These are phyloP conservation scores for Dalbergia cultrata DNA, from an alignment of 306 rosid species.

Conservation along the genomic window DNA sequence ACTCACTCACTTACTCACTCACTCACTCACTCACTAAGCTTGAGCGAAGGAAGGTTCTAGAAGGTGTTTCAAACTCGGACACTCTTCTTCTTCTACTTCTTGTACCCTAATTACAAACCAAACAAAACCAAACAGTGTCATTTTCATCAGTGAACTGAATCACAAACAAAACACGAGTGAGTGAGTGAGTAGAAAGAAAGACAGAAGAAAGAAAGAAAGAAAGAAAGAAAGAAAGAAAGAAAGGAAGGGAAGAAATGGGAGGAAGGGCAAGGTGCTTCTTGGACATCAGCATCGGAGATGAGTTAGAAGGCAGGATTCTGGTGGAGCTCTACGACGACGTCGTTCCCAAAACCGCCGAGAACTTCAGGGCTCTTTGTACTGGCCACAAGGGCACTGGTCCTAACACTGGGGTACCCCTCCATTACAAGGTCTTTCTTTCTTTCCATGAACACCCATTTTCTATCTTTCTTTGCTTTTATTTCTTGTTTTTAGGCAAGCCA, in stretches of 20 bases:
- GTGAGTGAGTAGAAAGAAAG: background rate
- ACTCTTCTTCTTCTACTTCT: background rate
- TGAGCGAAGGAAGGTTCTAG: background rate
- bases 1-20: too few species aligned
- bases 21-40: too few species aligned
- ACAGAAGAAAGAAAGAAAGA: background rate
- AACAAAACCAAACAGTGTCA: background rate
- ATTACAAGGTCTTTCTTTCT: constrained; percentile 64
- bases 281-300: constrained; percentile 72
- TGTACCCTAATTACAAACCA: too few species aligned
- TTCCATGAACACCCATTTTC: background rate
- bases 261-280: constrained; percentile 65
- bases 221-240: background rate
- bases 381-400: constrained; percentile 75
- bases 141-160: background rate
- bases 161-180: background rate
- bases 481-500: too few species aligned
- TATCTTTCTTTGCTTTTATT: too few species aligned
- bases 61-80: background rate
- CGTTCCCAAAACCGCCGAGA: constrained; percentile 84
- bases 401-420: constrained; percentile 62
- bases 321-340: constrained; percentile 70
- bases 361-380: constrained; percentile 81
- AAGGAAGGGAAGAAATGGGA: constrained; percentile 51
- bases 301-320: constrained; percentile 73